A percentile compares a stretch with the other conserved stretches of the same genome.
phyloP scores from a whole-genome alignment of 768 basidiomycete species.

The Macrolepiota fuliginosa region DNA sequence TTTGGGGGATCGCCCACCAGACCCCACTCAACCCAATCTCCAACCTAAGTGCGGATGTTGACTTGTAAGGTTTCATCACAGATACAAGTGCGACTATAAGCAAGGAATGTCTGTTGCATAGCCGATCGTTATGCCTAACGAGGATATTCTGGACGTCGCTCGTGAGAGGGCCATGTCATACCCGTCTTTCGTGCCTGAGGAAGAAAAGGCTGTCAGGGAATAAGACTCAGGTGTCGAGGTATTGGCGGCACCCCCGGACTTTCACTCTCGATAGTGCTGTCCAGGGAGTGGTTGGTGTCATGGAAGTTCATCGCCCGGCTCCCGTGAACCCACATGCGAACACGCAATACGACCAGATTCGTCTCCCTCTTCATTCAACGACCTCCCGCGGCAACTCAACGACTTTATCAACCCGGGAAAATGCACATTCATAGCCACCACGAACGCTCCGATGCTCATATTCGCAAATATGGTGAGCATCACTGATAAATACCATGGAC shows the following conservation, averaged over 20 bases:
- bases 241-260: conserved; percentile 39
- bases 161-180: conserved; percentile 61
- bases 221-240: conserved; percentile 5
- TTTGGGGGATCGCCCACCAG: conserved; percentile 84
- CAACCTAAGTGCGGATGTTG: conserved; percentile 74
- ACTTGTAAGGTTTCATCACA: conserved; percentile 67
- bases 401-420: conserved; percentile 70
- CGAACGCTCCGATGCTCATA: conserved; percentile 80
- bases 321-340: too few relatives aligned
- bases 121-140: conserved; percentile 81
- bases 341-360: conserved; percentile 9
- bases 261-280: conserved; percentile 20
- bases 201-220: background rate
- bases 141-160: conserved; percentile 82
- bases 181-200: conserved; percentile 25
- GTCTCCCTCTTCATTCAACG: conserved; percentile 22
- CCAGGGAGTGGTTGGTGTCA: conserved; percentile 15
- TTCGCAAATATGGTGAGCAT: conserved; percentile 76
- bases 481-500: conserved; percentile 63
- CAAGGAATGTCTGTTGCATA: conserved; percentile 80
- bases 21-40: conserved; percentile 83
- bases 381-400: conserved; percentile 67
- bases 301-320: background rate
- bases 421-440: conserved; percentile 91
- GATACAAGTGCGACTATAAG: conserved; percentile 78